Evolutionary conservation across 352 stramenopile genomes (phyloP), one percentile per base, ranked within the genome.

Genomic region (Pythium guiyangense): DNA sequence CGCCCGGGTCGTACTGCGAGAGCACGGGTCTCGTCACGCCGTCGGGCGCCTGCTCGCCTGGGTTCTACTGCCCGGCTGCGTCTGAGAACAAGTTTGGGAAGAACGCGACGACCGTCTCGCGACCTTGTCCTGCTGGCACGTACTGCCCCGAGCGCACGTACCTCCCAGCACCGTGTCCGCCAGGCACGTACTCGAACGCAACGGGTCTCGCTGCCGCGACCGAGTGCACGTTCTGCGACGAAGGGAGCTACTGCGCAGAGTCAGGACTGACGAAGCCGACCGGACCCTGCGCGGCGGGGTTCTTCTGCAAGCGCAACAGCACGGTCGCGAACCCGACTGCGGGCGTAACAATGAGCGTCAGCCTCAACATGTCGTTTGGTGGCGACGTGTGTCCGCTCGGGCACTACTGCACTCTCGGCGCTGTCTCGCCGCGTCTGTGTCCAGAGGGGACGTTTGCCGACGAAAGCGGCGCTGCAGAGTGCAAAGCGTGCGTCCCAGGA

Each of bases 101-200:
- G 51, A 84, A 57, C 27, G 40, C 31, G 9, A 54, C 51, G 2
- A 79, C 70, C 18, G 63, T 63, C 11, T 80, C 63, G 0, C 71
- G 74, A 22, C 49, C 66, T 9, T 97, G 88, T 66, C 71, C 84
- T 17, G 47, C 44, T 8, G 92, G 92, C 5, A 59, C 65, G 0
- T 97, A 90, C 51, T 97, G 91, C 43, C 73, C 74, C 2, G 59
- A 82, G 60, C 81, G 71, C n/a, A 92, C 88, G 3, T 78, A 82
- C 12, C 43, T 79, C 0, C 84, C 88, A 1, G 52, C 68, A 35
- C 67, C 72, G 12, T 95, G 85, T 46, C 75, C 79, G 0, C 54
- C 65, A 59, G 81, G 84, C 14, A 79, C 79, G 0, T 94, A 86
- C 51, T 84, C 79, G 1, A 84, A 85, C 40, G 54, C 56, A 1